These are phyloP conservation scores for Vicia villosa DNA, from an alignment of 306 rosid species.

Conservation along the genomic window DNA sequence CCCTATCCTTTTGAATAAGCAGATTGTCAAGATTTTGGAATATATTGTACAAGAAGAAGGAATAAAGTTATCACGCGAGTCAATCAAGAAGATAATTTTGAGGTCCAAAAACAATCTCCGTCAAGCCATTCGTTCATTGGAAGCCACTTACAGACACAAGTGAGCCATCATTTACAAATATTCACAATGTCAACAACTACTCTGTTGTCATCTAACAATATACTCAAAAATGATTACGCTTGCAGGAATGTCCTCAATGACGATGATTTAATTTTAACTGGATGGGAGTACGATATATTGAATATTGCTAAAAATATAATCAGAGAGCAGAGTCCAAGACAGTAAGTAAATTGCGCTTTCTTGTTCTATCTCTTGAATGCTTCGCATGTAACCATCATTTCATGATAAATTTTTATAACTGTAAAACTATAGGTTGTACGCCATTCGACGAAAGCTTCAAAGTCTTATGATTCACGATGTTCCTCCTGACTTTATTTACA, in stretches of 20 bases:
- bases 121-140: conserved; percentile 83
- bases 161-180: conserved; percentile 26
- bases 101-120: conserved; percentile 67
- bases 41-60: conserved; percentile 59
- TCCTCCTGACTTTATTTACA: conserved; percentile 58
- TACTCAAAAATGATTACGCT: conserved; percentile 10
- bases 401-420: no score
- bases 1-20: conserved; percentile 13
- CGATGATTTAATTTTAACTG: conserved; percentile 61
- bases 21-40: conserved; percentile 68
- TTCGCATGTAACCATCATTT: not conserved
- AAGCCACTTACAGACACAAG: conserved; percentile 73
- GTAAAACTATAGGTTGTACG: conserved; percentile 47
- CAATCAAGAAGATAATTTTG: conserved; percentile 52
- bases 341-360: conserved; percentile 46
- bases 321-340: conserved; percentile 82
- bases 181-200: not conserved
- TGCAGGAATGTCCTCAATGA: conserved; percentile 61
- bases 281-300: conserved; percentile 82
- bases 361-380: not conserved
- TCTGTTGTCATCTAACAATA: not conserved
- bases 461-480: conserved; percentile 61
- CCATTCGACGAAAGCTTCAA: conserved; percentile 67
- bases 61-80: conserved; percentile 45
- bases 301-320: conserved; percentile 63